phyloP scores from a whole-genome alignment of 2,329 filamentous ascomycete species.

The Venturia oleaginea region DNA sequence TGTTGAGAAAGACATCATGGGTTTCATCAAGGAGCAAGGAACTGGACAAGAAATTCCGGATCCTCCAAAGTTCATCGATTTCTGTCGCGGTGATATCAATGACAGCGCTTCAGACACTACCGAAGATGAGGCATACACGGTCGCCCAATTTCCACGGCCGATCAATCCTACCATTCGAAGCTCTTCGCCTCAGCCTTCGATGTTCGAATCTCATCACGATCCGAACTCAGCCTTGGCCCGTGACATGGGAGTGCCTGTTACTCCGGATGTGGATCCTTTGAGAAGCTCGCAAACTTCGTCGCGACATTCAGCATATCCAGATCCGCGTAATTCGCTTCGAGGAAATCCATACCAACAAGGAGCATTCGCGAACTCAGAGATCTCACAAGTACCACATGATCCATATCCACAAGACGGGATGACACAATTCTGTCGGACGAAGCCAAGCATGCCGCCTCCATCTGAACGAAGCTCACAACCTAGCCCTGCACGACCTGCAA shows the following conservation, averaged over 20 bases:
- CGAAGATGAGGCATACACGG: conserved; percentile 83
- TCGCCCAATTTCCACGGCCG: conserved; percentile 88
- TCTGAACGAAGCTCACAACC: conserved; percentile 62
- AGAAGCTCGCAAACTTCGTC: conserved; percentile 6
- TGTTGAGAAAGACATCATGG: conserved; percentile 86
- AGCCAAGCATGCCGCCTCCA: conserved; percentile 60
- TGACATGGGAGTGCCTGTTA: conserved; percentile 44
- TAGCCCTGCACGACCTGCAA: conserved; percentile 65
- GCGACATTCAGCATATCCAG: conserved; percentile 1
- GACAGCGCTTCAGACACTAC: conserved; percentile 76
- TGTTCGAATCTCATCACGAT: conserved; percentile 85
- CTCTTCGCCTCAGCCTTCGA: conserved; percentile 93
- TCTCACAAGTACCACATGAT: conserved; percentile 72
- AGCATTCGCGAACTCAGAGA: conserved; percentile 32
- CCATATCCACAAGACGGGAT: conserved; percentile 92
- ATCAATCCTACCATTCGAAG: conserved; percentile 94
- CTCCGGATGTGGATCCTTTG: conserved; percentile 15
- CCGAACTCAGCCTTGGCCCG: conserved; percentile 64
- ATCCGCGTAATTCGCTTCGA: neutral
- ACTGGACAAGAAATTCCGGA: conserved; percentile 98
- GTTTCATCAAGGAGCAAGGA: conserved; percentile 79
- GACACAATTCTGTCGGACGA: conserved; percentile 89
- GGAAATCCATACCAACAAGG: conserved; percentile 15
- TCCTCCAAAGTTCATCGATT: conserved; percentile 97
- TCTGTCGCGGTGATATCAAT: conserved; percentile 75